Evolutionary conservation across 371 early-diverging fungal genomes (phyloP), one percentile per base, ranked within the genome.

Genomic region (Sporodiniella umbellata): DNA sequence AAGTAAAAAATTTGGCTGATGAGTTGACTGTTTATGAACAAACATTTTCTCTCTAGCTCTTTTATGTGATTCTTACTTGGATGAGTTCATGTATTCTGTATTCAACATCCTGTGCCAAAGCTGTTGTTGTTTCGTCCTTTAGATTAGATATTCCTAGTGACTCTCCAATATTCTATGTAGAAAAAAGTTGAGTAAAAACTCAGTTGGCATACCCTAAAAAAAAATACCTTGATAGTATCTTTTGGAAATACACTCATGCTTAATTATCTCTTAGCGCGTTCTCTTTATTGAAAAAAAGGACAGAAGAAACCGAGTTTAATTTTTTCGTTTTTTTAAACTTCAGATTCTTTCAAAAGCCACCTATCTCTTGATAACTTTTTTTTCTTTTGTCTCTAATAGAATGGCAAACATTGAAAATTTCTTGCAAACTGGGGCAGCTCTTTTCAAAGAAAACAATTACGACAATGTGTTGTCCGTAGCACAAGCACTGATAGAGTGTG

Each of bases 1-100:
- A n/a, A n/a, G n/a, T n/a, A n/a, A n/a, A n/a, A n/a, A n/a, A n/a
- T n/a, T n/a, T n/a, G n/a, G n/a, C n/a, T n/a, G n/a, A n/a, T n/a
- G n/a, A n/a, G n/a, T n/a, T n/a, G n/a, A n/a, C n/a, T n/a, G n/a
- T n/a, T n/a, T n/a, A n/a, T n/a, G n/a, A n/a, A n/a, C n/a, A n/a
- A n/a, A n/a, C n/a, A n/a, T n/a, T n/a, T n/a, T n/a, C n/a, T n/a
- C n/a, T n/a, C n/a, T n/a, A n/a, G n/a, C n/a, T n/a, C n/a, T n/a
- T n/a, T n/a, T n/a, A n/a, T n/a, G n/a, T n/a, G n/a, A n/a, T n/a
- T n/a, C n/a, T n/a, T n/a, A n/a, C 91, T 73, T 90, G 92, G 42
- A 99, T 89, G 30, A 99, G 81, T 69, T 99, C 97, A 62, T 98
- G 90, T 31, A 99, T 67, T 37, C 99, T 80, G 68, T 96, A 98